phyloP scores from a whole-genome alignment of 192 early-diverging fungal genomes.

The Phycomyces nitens region DNA sequence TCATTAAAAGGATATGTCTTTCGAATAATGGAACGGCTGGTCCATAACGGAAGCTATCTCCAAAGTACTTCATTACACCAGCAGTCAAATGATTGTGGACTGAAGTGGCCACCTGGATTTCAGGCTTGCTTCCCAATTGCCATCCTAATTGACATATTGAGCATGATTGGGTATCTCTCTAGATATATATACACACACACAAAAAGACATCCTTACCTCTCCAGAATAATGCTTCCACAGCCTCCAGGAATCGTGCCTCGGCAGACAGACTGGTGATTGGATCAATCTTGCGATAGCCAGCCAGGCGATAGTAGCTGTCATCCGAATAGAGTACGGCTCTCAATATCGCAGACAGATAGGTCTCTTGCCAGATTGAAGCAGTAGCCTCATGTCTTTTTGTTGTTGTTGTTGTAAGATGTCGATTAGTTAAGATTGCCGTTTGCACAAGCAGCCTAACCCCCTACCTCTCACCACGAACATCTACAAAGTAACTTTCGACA shows the following conservation, averaged over 20 bases:
- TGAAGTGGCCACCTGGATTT: slow-evolving; percentile 91
- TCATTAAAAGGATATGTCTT: slow-evolving; percentile 37
- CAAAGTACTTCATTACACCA: slow-evolving; percentile 89
- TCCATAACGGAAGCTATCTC: slow-evolving; percentile 72
- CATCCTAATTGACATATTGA: slow-evolving; percentile 53
- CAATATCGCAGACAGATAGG: slow-evolving; percentile 81
- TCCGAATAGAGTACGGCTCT: slow-evolving; percentile 90
- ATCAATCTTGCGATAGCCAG: slow-evolving; percentile 88
- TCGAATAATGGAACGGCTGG: slow-evolving; percentile 84
- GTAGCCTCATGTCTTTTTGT: slow-evolving; percentile 73
- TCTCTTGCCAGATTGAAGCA: slow-evolving; percentile 86
- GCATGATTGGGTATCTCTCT: no score
- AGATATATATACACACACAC: no score
- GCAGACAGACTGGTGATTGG: slow-evolving; percentile 70
- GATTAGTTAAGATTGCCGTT: no score
- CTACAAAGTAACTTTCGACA: slow-evolving; percentile 90
- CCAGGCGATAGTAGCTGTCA: slow-evolving; percentile 78
- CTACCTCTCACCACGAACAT: slow-evolving; percentile 84
- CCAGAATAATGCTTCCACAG: slow-evolving; percentile 79
- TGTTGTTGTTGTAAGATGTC: no score
- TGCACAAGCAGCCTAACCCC: background rate
- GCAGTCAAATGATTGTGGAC: slow-evolving; percentile 87
- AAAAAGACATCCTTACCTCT: no score
- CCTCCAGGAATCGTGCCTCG: slow-evolving; percentile 84
- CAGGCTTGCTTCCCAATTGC: slow-evolving; percentile 89